Percentiles rank a stretch among this genome's conserved stretches.
Evolutionary conservation across 2,329 filamentous ascomycete genomes (phyloP).

Genomic region (Talaromyces atroroseus): DNA sequence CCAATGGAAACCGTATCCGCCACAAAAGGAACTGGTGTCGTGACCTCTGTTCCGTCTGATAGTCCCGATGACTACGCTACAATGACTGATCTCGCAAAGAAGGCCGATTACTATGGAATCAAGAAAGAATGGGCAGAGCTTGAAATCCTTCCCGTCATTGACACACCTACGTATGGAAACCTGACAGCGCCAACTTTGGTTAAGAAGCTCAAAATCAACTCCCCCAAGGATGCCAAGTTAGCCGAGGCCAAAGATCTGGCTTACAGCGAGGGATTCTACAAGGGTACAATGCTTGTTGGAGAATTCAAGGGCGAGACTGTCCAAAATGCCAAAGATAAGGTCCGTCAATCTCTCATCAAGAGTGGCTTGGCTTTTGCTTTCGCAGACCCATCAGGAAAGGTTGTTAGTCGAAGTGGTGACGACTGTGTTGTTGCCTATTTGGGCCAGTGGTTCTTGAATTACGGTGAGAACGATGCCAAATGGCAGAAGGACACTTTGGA

Average conservation of each 20-base stretch:
- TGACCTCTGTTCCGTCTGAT: constrained; percentile 92
- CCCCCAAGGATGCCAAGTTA: constrained; percentile 90
- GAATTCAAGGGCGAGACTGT: constrained; percentile 85
- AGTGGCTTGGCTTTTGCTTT: constrained; percentile 80
- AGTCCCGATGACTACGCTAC: constrained; percentile 94
- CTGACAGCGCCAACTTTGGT: constrained; percentile 77
- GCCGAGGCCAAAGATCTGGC: constrained; percentile 92
- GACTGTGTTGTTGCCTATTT: constrained; percentile 89
- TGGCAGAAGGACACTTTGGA: constrained; percentile 75
- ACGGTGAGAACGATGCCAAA: constrained; percentile 71
- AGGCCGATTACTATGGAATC: constrained; percentile 93
- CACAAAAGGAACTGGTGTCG: constrained; percentile 92
- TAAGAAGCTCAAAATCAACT: constrained; percentile 92
- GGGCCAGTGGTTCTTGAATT: constrained; percentile 98
- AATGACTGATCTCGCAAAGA: constrained; percentile 80
- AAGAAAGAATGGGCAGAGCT: constrained; percentile 93
- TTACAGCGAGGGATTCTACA: constrained; percentile 97
- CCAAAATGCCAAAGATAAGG: constrained; percentile 78
- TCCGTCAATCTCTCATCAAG: constrained; percentile 71
- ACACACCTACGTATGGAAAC: constrained; percentile 82
- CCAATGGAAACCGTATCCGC: constrained; percentile 93
- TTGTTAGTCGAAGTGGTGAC: constrained; percentile 82
- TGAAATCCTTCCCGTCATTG: constrained; percentile 82
- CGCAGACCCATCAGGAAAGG: constrained; percentile 84
- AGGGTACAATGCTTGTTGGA: constrained; percentile 81